Percentiles rank a stretch among this genome's conserved stretches.
These are phyloP conservation scores for Leishmania gerbilli DNA, from an alignment of 208 protist species.

Conservation along the genomic window DNA sequence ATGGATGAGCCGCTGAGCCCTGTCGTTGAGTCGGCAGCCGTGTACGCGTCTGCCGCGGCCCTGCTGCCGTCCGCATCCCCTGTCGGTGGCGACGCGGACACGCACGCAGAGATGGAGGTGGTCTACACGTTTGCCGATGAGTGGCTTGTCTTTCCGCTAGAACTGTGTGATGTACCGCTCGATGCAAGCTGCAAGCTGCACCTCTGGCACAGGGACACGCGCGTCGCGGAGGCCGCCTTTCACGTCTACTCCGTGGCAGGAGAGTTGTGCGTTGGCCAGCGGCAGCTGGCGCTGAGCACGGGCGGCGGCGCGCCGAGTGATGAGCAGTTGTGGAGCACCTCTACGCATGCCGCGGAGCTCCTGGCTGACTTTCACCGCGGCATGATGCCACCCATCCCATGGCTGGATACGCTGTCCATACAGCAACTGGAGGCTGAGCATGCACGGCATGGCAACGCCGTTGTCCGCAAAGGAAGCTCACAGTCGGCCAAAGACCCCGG, in stretches of 20 bases:
- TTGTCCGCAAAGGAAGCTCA: not conserved
- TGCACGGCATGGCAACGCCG: conserved; percentile 1
- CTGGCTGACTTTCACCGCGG: conserved; percentile 31
- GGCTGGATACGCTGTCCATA: conserved; percentile 77
- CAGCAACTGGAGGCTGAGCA: conserved; percentile 37
- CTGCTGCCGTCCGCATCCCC: not conserved
- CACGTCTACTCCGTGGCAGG: conserved; percentile 43
- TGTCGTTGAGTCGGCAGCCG: conserved; percentile 45
- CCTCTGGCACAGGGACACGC: conserved; percentile 17
- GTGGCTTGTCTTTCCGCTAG: conserved; percentile 79
- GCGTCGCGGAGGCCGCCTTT: conserved; percentile 27
- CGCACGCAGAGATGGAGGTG: conserved; percentile 3
- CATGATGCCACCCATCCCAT: conserved; percentile 58
- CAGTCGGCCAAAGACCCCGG: not conserved
- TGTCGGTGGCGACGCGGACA: not conserved
- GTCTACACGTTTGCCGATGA: conserved; percentile 21
- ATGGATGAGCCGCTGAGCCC: conserved; percentile 64
- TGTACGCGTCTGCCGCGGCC: conserved; percentile 12
- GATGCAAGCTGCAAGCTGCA: conserved; percentile 51
- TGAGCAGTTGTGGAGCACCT: not conserved
- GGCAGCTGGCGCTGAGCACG: conserved; percentile 30
- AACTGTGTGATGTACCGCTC: conserved; percentile 82
- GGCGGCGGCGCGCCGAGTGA: not conserved
- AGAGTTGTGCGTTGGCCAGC: conserved; percentile 52
- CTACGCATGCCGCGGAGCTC: conserved; percentile 15